Percentiles rank a stretch among this genome's conserved stretches.
Conservation (phyloP, 1,139 yeast genomes). For the Lodderomyces oxycetoniae region DNA sequence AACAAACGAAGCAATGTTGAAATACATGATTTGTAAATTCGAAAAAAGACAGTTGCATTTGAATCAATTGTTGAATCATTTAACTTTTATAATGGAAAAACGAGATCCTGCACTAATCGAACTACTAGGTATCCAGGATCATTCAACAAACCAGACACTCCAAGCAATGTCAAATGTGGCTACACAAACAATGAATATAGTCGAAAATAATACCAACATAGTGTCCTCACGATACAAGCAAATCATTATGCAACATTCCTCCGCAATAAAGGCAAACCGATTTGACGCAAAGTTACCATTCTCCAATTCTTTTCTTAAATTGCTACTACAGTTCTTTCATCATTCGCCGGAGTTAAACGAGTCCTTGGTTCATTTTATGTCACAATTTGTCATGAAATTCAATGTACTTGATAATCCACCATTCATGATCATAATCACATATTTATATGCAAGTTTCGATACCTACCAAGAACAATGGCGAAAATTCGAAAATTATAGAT, state of each 20-base stretch:
- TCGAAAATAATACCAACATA: not conserved
- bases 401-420: slow-evolving; percentile 10
- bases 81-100: not conserved
- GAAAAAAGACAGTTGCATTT: not conserved
- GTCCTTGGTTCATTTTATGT: slow-evolving; percentile 7
- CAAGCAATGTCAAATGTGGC: not conserved
- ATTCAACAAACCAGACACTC: not conserved
- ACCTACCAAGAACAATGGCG: slow-evolving; percentile 10
- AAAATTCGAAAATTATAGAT: slow-evolving; percentile 12
- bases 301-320: slow-evolving; percentile 7
- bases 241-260: not conserved
- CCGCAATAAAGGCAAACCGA: slow-evolving; percentile 3
- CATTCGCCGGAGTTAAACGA: slow-evolving; percentile 9
- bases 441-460: slow-evolving; percentile 13
- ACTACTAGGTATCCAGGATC: not conserved
- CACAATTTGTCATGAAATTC: slow-evolving; percentile 9
- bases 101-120: not conserved
- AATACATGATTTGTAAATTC: slow-evolving; percentile 1
- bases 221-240: not conserved
- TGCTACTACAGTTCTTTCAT: slow-evolving; percentile 10
- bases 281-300: slow-evolving; percentile 4
- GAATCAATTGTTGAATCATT: not conserved
- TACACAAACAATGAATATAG: not conserved
- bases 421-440: slow-evolving; percentile 10
- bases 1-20: not conserved